Evolutionary conservation across 345 rosid genomes (phyloP), one percentile per base, ranked within the genome.

Genomic region (Camelina sativa): DNA sequence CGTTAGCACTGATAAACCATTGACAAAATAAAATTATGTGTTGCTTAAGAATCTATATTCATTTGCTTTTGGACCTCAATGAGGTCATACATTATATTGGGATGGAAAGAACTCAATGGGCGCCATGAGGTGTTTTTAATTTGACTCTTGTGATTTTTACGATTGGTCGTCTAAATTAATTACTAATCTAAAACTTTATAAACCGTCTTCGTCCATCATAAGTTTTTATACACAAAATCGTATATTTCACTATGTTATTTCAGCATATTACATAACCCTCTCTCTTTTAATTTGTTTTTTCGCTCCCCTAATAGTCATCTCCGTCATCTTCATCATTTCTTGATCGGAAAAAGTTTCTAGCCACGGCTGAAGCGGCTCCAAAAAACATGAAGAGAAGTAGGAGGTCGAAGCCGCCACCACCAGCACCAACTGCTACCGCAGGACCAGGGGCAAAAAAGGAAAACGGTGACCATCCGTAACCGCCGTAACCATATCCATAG

Each of bases 391-490:
- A 94, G 52, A 94, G 77, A 48, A 72, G 77, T 9, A 90, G 13
- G 54, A 71, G 56, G 11, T 94, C 98, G 11, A 91, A 88, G 15
- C 98, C 98, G 53, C 95, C 97, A 23, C 98, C 97, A 15, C 37
- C 37, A 28, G 77, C 51, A 34, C 98, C 96, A 11, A 94, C 57
- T 6, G 93, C 98, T 32, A 89, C 83, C 44, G 86, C 75, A n/a
- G 98, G 96, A 65, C 96, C 93, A 3, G 96, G 97, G 30, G 90
- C 83, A 56, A 90, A 94, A 84, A 83, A 91, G 10, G 97, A 89
- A 78, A 94, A 94, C 0, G 98, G 98, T 3, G 98, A 94, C 97
- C 97, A 91, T 16, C 98, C 98, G 84, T 87, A 91, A 38, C 97
- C 97, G 2, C 98, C 96, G n/a, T 86, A 93, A 51, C 98, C 97